Evolutionary conservation across 371 early-diverging fungal species (phyloP).

Genomic region (Rhizopus microsporus): DNA sequence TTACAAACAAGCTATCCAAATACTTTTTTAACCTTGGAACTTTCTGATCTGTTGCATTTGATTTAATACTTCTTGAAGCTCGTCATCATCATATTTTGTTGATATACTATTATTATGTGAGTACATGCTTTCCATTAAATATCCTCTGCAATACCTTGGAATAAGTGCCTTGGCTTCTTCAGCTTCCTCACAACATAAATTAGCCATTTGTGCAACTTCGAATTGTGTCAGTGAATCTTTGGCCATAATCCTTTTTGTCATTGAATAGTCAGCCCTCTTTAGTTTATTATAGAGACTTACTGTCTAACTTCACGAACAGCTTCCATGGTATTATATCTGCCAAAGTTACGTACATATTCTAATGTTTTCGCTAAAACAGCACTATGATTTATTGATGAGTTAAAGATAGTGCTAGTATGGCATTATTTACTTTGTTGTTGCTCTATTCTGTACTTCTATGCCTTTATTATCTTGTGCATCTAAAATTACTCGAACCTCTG

Average conservation of each 20-base stretch:
- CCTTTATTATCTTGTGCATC: constrained; percentile 64
- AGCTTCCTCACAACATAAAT: constrained; percentile 84
- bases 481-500: constrained; percentile 81
- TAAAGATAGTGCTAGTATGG: background rate
- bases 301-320: constrained; percentile 84
- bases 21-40: constrained; percentile 59
- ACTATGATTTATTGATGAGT: background rate
- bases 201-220: constrained; percentile 87
- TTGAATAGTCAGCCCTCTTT: background rate
- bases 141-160: constrained; percentile 62
- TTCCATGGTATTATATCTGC: constrained; percentile 81
- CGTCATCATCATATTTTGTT: constrained; percentile 65
- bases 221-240: constrained; percentile 70
- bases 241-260: constrained; percentile 48
- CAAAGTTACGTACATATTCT: constrained; percentile 80
- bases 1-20: background rate
- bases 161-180: constrained; percentile 86
- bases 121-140: background rate
- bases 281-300: constrained; percentile 38
- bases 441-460: constrained; percentile 34
- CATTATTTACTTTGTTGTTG: constrained; percentile 40
- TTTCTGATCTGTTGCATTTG: constrained; percentile 78
- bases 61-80: constrained; percentile 69
- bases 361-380: constrained; percentile 73
- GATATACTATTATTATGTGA: constrained; percentile 6